phyloP scores from a whole-genome alignment of 1,284 basidiomycete genomes.

The Microbotryomycetes sp. region DNA sequence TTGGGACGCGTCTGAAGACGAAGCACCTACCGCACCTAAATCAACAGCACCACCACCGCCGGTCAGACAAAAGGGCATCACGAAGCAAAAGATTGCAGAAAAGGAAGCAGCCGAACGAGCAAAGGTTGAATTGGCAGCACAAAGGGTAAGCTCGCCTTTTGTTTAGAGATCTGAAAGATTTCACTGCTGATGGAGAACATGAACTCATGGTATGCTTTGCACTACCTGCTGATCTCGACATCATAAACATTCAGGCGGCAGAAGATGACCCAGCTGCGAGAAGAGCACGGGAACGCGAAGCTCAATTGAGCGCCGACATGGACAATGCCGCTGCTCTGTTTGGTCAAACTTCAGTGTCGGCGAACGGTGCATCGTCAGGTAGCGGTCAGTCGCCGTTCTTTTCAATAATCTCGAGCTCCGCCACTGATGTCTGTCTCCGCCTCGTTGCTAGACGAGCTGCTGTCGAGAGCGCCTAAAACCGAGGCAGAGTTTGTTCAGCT shows the following conservation, averaged over 20 bases:
- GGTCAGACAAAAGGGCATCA: slow-evolving; percentile 70
- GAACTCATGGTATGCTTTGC: too few relatives aligned
- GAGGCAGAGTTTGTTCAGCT: slow-evolving; percentile 75
- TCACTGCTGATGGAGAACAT: not conserved
- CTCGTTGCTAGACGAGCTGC: not conserved
- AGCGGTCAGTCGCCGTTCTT: slow-evolving; percentile 51
- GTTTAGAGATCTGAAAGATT: not conserved
- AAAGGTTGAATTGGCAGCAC: slow-evolving; percentile 43
- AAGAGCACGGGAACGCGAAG: slow-evolving; percentile 59
- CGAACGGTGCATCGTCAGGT: too few relatives aligned
- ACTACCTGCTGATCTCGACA: not conserved
- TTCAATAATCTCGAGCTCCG: not conserved
- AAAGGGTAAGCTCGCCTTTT: slow-evolving; percentile 33
- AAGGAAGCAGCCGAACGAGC: slow-evolving; percentile 61
- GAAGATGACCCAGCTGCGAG: slow-evolving; percentile 72
- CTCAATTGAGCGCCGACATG: slow-evolving; percentile 75
- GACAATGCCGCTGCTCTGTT: slow-evolving; percentile 73
- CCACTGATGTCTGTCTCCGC: not conserved
- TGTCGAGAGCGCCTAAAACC: slow-evolving; percentile 60
- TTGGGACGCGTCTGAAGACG: slow-evolving; percentile 85
- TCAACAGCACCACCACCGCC: slow-evolving; percentile 38
- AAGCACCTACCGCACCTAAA: slow-evolving; percentile 47
- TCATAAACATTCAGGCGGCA: slow-evolving; percentile 6
- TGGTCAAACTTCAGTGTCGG: slow-evolving; percentile 56
- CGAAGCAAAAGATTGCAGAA: slow-evolving; percentile 82